Base-by-base conservation (phyloP, 345 rosid genomes). In the Citropsis articulata region DNA sequence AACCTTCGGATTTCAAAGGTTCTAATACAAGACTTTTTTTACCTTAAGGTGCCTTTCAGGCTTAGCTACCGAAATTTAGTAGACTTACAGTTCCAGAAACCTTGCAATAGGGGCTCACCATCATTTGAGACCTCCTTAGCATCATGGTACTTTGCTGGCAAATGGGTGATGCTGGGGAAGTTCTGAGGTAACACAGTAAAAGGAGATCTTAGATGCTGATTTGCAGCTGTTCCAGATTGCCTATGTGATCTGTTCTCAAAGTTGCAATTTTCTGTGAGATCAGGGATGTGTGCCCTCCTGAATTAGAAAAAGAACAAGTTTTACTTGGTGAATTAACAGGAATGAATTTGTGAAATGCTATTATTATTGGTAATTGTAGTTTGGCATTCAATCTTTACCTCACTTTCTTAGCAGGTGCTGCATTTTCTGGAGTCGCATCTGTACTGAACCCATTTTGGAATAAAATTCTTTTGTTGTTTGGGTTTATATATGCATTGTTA, bases 231-330 rank as follows among this genome's bases (percentile, higher is more conserved):
- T 77, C 83, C 81, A 77, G 78, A 65, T 78, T 78, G 84, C 69
- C 71, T 75, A 79, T 91, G 97, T 73, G 88, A 81, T 84, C 91
- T 89, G 71, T 87, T 88, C 30, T 85, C 86, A 57, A 73, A 84
- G 81, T 79, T 83, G 78, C 74, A 85, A 61, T 73, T 80, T 85
- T 83, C 86, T 75, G 88, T 62, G 50, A 42, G 75, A 84, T 86
- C 83, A 75, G 84, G 82, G 82, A 90, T 81, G 78, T 95, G 97
- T 78, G 86, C 80, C 88, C 90, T 88, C 92, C 99, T 93, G 88
- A 78, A 81, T 65, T 24, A 22, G 57, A 75, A 31, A 36, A 35
- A 60, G 77, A 61, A 78, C 21, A 40, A 59, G 66, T 31, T 68
- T 31, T 71, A 48, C 64, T 62, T 38, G 24, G 25, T 66, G 16